Base-by-base conservation (phyloP, 75 land plant species). In the Gnetum montanum region DNA sequence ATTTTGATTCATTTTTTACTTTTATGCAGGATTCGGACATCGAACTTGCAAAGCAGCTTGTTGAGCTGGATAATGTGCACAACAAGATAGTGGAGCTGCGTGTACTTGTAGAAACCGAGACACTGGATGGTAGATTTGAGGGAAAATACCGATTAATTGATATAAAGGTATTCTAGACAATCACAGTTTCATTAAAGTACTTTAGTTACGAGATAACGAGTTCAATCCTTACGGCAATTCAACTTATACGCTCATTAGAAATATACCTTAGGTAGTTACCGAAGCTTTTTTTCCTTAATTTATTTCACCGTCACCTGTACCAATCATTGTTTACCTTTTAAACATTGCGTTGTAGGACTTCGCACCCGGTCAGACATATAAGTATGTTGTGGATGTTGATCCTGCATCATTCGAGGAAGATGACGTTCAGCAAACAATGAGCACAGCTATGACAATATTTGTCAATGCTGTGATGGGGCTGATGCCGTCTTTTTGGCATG, bases 391-490 rank as follows among this genome's bases (percentile, higher is more conserved):
- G 27, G 77, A 74, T 47, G 69, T 74, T 6, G 77, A 74, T 46
- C 77, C 77, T 34, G 27, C n/a, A 4, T 74, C 77, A 6, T 74
- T 71, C 54, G 77, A 72, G 31, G 22, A 15, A 19, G 58, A 57
- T 11, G 49, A 69, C 2, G 78, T 67, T 27, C 22, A 36, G 20
- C 36, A 64, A 15, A 69, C 69, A 4, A 34, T 74, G 33, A n/a
- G 26, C 35, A 64, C 69, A 16, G 77, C 75, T n/a, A 71, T 59
- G 59, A 74, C 77, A 18, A 74, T 74, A 35, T 74, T 74, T 53
- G 77, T 74, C 19, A 74, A 74, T 54, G 77, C 77, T 12, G 77
- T 74, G 20, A 74, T 74, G 77, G 77, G 77, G 23, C 37, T 74
- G 22, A 71, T 74, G 69, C 77, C 77, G 10, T 58, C 55, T 46